A percentile compares a stretch with the other conserved stretches of the same genome.
These are phyloP conservation scores for Poa annua DNA, from an alignment of 176 grass and related monocot species.

Conservation along the genomic window DNA sequence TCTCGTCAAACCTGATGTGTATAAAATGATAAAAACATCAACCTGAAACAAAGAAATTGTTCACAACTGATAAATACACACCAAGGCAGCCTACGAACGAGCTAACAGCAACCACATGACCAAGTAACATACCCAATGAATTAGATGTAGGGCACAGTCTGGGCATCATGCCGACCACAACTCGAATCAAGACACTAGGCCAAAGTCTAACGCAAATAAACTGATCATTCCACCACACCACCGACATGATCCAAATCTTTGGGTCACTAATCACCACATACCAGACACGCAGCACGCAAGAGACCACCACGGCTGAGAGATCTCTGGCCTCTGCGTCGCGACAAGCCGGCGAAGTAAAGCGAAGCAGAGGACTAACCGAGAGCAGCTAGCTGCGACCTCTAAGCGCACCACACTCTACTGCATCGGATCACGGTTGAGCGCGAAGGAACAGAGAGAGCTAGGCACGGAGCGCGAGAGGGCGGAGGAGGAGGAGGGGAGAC, in stretches of 20 bases:
- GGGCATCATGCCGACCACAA: background rate
- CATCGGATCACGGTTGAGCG: conserved; percentile 18
- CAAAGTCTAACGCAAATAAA: background rate
- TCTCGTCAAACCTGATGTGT: background rate
- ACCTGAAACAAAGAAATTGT: background rate
- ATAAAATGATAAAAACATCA: background rate
- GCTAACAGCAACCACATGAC: background rate
- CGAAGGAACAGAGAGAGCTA: background rate
- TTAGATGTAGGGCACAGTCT: background rate
- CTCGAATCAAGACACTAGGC: background rate
- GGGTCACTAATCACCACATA: background rate
- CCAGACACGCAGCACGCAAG: background rate
- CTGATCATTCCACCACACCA: background rate
- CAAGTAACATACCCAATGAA: background rate
- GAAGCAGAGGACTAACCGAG: background rate
- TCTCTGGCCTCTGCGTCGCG: background rate
- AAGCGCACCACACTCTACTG: background rate
- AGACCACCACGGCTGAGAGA: background rate
- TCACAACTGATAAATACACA: background rate
- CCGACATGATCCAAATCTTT: background rate
- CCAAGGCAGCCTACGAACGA: background rate
- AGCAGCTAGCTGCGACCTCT: background rate
- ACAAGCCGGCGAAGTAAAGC: background rate
- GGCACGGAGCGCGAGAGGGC: background rate
- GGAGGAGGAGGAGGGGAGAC: background rate